Evolutionary conservation across 2,329 filamentous ascomycete genomes (phyloP).

Genomic region (Colletotrichum chlorophyti): DNA sequence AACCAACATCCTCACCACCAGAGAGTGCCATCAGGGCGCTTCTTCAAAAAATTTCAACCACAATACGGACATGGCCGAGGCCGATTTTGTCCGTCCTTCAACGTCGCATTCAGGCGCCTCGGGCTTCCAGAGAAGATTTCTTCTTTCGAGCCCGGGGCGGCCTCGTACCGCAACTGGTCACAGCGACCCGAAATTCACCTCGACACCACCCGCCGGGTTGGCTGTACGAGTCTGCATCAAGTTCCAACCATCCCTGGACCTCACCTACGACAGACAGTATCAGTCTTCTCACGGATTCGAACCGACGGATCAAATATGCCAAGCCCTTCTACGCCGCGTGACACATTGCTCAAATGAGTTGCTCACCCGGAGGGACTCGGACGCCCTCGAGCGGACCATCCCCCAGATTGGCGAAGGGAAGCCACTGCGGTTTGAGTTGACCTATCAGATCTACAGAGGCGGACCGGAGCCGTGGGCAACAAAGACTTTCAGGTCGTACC

Average conservation of each 20-base stretch:
- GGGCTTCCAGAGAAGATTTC: slow-evolving; percentile 23
- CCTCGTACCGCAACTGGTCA: slow-evolving; percentile 24
- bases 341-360: slow-evolving; percentile 60
- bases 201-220: slow-evolving; percentile 33
- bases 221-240: slow-evolving; percentile 52
- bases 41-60: slow-evolving; percentile 4
- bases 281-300: slow-evolving; percentile 51
- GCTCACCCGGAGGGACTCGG: slow-evolving; percentile 58
- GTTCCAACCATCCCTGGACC: slow-evolving; percentile 52
- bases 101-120: slow-evolving; percentile 26
- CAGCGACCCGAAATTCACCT: slow-evolving; percentile 8
- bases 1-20: slow-evolving; percentile 2
- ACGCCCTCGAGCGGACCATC: slow-evolving; percentile 47
- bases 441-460: slow-evolving; percentile 51
- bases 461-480: slow-evolving; percentile 49
- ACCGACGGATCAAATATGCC: slow-evolving; percentile 53
- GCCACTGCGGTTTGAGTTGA: slow-evolving; percentile 55
- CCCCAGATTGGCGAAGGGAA: slow-evolving; percentile 43
- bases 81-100: slow-evolving; percentile 22
- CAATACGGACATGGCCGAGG: slow-evolving; percentile 24
- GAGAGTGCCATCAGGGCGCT: slow-evolving; percentile 6
- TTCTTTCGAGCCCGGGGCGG: slow-evolving; percentile 27
- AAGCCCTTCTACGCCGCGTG: slow-evolving; percentile 56
- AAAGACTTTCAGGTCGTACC: slow-evolving; percentile 56
- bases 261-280: slow-evolving; percentile 53